A percentile compares a stretch with the other conserved stretches of the same genome.
These are phyloP conservation scores for Cryptococcus hybrid DNA, from an alignment of 1,284 basidiomycete species.

Conservation along the genomic window DNA sequence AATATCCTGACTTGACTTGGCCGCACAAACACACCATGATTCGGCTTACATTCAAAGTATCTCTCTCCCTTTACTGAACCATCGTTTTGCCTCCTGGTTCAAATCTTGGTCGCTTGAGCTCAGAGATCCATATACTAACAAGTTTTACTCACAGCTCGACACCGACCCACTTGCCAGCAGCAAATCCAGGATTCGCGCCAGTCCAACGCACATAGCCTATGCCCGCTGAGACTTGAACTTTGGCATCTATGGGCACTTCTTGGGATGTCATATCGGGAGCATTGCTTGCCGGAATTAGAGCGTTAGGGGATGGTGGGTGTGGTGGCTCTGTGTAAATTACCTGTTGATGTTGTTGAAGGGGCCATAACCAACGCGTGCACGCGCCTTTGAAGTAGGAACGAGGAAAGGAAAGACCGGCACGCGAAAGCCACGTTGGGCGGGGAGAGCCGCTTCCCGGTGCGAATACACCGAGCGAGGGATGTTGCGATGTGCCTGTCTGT, in stretches of 20 bases:
- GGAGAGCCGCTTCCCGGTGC: too few species aligned
- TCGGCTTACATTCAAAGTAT: slow-evolving; percentile 80
- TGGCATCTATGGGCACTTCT: slow-evolving; percentile 42
- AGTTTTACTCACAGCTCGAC: slow-evolving; percentile 65
- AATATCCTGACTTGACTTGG: slow-evolving; percentile 77
- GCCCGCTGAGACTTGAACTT: slow-evolving; percentile 72
- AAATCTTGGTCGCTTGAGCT: slow-evolving; percentile 12
- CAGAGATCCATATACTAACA: background rate
- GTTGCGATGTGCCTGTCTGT: too few species aligned
- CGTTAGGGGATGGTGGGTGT: background rate
- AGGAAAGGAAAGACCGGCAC: background rate
- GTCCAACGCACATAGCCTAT: slow-evolving; percentile 82
- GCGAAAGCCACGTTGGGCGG: too few species aligned
- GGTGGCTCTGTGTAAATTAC: background rate
- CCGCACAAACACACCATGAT: slow-evolving; percentile 86
- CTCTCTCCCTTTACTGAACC: slow-evolving; percentile 76
- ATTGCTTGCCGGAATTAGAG: background rate
- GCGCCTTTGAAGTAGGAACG: too few species aligned
- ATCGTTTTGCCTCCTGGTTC: slow-evolving; percentile 90
- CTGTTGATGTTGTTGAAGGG: background rate
- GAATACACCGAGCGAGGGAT: too few species aligned
- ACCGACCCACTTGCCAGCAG: slow-evolving; percentile 90
- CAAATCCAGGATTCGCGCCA: slow-evolving; percentile 77
- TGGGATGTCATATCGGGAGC: slow-evolving; percentile 31
- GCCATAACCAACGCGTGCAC: too few species aligned